A percentile compares a stretch with the other conserved stretches of the same genome.
Conservation (phyloP, 2,329 filamentous ascomycete genomes). For the Neocatenulostroma microsporum region DNA sequence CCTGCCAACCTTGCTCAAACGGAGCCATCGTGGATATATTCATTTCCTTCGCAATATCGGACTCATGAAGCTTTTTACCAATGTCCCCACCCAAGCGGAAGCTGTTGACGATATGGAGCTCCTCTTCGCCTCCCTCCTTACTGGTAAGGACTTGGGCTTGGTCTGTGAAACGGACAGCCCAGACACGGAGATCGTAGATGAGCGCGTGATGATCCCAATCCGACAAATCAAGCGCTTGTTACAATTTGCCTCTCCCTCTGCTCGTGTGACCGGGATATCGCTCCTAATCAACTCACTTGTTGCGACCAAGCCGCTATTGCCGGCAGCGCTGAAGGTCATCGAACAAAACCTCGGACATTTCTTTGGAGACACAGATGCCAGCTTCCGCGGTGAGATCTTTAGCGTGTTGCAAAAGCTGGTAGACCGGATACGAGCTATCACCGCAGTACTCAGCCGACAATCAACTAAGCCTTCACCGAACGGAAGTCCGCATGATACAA, state of each 20-base stretch:
- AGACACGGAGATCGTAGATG: constrained; percentile 15
- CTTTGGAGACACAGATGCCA: constrained; percentile 77
- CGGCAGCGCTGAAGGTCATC: constrained; percentile 54
- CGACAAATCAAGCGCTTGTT: too few relatives aligned
- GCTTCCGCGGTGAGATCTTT: constrained; percentile 74
- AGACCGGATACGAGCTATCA: constrained; percentile 62
- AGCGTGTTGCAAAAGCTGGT: constrained; percentile 68
- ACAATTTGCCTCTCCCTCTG: constrained; percentile 35
- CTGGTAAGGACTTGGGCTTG: constrained; percentile 41
- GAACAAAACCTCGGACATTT: constrained; percentile 59
- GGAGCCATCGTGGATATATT: constrained; percentile 33
- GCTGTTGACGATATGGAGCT: constrained; percentile 14
- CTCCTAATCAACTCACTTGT: constrained; percentile 69
- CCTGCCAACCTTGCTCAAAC: constrained; percentile 41
- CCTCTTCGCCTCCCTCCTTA: constrained; percentile 33
- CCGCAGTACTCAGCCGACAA: constrained; percentile 42
- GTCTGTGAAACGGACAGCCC: constrained; percentile 29
- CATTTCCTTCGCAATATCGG: constrained; percentile 34
- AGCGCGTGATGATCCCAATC: constrained; percentile 41
- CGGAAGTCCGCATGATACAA: too few relatives aligned
- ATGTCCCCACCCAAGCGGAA: too few relatives aligned
- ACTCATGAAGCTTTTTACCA: constrained; percentile 26
- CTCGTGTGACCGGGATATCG: constrained; percentile 73
- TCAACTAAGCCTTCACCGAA: background rate
- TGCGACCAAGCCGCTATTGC: constrained; percentile 64